phyloP scores from a whole-genome alignment of 1,284 basidiomycete species.

The Ustilago hordei region DNA sequence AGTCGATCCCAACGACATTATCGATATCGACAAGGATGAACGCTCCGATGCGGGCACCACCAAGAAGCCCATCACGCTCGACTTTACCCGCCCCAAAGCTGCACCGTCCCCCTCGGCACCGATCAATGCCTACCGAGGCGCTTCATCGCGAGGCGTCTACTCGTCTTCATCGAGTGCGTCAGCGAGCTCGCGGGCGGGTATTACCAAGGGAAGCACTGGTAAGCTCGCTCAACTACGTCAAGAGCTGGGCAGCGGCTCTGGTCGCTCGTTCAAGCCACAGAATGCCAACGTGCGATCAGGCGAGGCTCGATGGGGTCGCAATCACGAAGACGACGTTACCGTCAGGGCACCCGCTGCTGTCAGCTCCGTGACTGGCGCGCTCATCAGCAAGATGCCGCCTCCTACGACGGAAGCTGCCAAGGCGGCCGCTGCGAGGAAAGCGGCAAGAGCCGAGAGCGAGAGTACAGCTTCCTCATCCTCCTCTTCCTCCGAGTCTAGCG shows the following conservation, averaged over 20 bases:
- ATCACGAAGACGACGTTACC: slow-evolving; percentile 53
- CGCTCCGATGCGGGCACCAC: slow-evolving; percentile 1
- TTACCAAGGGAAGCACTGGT: slow-evolving; percentile 37
- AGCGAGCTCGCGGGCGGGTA: slow-evolving; percentile 16
- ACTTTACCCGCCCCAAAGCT: slow-evolving; percentile 39
- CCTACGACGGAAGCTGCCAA: slow-evolving; percentile 30
- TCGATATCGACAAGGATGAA: slow-evolving; percentile 47
- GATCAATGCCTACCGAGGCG: slow-evolving; percentile 52
- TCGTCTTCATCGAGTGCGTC: slow-evolving; percentile 18
- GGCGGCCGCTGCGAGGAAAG: slow-evolving; percentile 31
- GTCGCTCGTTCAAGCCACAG: slow-evolving; percentile 39
- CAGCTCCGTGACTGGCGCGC: slow-evolving; percentile 58
- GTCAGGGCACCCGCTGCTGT: slow-evolving; percentile 56
- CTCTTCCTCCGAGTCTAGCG: slow-evolving; percentile 67
- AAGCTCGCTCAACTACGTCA: slow-evolving; percentile 56
- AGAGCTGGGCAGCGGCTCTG: slow-evolving; percentile 49
- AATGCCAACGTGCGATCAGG: slow-evolving; percentile 45
- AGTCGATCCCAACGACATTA: slow-evolving; percentile 42
- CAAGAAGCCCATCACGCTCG: slow-evolving; percentile 46
- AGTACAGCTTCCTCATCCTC: slow-evolving; percentile 64
- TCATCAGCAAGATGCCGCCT: slow-evolving; percentile 43
- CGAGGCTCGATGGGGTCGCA: slow-evolving; percentile 42
- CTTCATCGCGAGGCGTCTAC: slow-evolving; percentile 27
- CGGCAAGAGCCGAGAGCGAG: slow-evolving; percentile 31
- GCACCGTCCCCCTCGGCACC: slow-evolving; percentile 36